Base-by-base conservation (phyloP, 1,284 basidiomycete genomes). In the Ceratobasidium papillatum region DNA sequence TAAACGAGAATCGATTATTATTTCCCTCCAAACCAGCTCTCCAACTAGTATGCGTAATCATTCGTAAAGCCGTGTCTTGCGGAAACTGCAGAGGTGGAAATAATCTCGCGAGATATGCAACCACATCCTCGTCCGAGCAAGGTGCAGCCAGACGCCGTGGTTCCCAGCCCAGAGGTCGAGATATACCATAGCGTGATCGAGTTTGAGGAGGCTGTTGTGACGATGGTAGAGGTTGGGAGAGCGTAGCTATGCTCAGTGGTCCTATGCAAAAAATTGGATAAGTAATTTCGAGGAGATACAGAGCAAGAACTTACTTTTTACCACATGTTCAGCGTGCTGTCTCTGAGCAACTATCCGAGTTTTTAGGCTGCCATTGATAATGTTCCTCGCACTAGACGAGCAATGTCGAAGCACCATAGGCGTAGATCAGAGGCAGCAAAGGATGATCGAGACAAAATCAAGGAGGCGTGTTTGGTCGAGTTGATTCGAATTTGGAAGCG, bases 21-120 rank as follows among this genome's bases (percentile, higher is more conserved):
- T 93, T 91, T 1, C 91, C 90, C 71, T 54, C 59, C 87, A 85
- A 63, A 84, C 74, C 74, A 38, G 58, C 69, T 38, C 66, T 74
- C 73, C 92, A 92, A 82, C 91, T 92, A 4, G 85, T 84, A 80
- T 94, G 92, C 1, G 92, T 94, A 76, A 94, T 83, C 78, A 92
- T 86, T 75, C 92, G 87, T 77, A 85, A 84, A 7, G 91, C 90
- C 47, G 93, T 84, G 77, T 91, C 89, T 8, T 84, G 83, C 7
- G 91, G 87, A 80, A 94, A 94, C 65, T 87, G 83, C 65, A 94
- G 83, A 25, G 90, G 87, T 9, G 86, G 82, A 78, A 94, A 92
- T 41, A 91, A 81, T 36, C 83, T 81, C 78, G 87, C 84, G n/a
- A 93, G 82, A 79, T 93, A 89, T 51, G 85, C 81, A 32, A 86